Base-by-base conservation (phyloP, 371 early-diverging fungal genomes). In the Haplosporangium sp. region DNA sequence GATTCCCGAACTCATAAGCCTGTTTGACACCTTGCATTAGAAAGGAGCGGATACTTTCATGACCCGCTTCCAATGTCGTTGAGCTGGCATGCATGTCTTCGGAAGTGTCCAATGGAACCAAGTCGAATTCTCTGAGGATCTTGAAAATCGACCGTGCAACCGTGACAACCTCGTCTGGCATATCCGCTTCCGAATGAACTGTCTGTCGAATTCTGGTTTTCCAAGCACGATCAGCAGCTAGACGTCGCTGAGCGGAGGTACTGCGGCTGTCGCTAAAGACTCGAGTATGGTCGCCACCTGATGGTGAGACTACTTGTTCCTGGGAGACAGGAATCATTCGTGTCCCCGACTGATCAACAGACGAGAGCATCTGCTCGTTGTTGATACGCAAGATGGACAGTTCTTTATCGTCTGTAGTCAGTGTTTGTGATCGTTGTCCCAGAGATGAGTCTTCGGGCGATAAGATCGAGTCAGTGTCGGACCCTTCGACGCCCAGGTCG, bases 141-240 rank as follows among this genome's bases (percentile, higher is more conserved):
- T 68, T 67, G 60, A 82, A 74, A 46, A 82, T 64, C 2, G 82
- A 73, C 23, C 74, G 53, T 3, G 77, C 82, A 5, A 82, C 71
- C 0, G 74, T 82, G 20, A 53, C 51, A 20, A 77, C 54, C 16
- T 82, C 82, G 36, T 82, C 82, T 6, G 82, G 72, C 48, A 82
- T 37, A 40, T 79, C 80, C 3, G 61, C 60, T 18, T 79, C 80
- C 5, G 73, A 79, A 29, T 62, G 67, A n/a, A 79, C 69, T 7
- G 65, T 67, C 21, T 79, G 68, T 6, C 73, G 69, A 21, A 79
- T 79, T n/a, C 73, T 58, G 5, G 41, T 41, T 36, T 79, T 79
- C 80, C 80, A 79, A 0, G 69, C 62, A 6, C 66, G 69, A 16
- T 71, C 77, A 6, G 67, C 71, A 5, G 67, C 71, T 5, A 38